Percentiles rank a stretch among this genome's conserved stretches.
These are phyloP conservation scores for Leccinum aurantiacum DNA, from an alignment of 768 basidiomycete genomes.

Conservation along the genomic window DNA sequence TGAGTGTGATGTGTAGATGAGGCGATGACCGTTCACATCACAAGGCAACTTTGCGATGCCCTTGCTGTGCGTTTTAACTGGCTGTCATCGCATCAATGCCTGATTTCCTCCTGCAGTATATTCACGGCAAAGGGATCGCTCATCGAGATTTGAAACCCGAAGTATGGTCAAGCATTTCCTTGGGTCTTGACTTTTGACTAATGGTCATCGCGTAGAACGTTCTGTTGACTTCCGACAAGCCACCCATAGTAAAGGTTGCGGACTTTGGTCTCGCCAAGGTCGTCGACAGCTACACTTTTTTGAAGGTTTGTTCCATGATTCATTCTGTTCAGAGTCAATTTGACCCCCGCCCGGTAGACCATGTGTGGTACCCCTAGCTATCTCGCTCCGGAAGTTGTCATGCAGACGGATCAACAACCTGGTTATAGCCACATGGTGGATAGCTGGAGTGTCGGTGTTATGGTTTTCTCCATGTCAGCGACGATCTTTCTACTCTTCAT, in stretches of 20 bases:
- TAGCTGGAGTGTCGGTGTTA: slow-evolving; percentile 95
- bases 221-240: slow-evolving; percentile 68
- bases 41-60: slow-evolving; percentile 81
- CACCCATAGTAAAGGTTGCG: slow-evolving; percentile 82
- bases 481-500: neutral
- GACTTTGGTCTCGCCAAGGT: slow-evolving; percentile 97
- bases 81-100: neutral
- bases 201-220: slow-evolving; percentile 56
- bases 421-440: slow-evolving; percentile 92
- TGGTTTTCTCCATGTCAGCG: slow-evolving; percentile 85
- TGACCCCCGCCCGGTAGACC: slow-evolving; percentile 46
- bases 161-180: slow-evolving; percentile 34
- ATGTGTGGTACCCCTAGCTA: slow-evolving; percentile 98
- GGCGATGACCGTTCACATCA: slow-evolving; percentile 61
- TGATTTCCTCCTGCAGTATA: slow-evolving; percentile 43
- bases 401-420: slow-evolving; percentile 46
- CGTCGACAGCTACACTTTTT: slow-evolving; percentile 75
- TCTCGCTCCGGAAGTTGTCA: slow-evolving; percentile 90
- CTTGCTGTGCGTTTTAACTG: slow-evolving; percentile 51
- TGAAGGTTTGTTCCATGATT: slow-evolving; percentile 51
- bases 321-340: neutral
- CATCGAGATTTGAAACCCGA: slow-evolving; percentile 96
- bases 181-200: slow-evolving; percentile 6
- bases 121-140: slow-evolving; percentile 73
- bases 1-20: slow-evolving; percentile 42